A percentile compares a stretch with the other conserved stretches of the same genome.
Evolutionary conservation across 768 basidiomycete species (phyloP).

Genomic region (Hortiboletus campestris): DNA sequence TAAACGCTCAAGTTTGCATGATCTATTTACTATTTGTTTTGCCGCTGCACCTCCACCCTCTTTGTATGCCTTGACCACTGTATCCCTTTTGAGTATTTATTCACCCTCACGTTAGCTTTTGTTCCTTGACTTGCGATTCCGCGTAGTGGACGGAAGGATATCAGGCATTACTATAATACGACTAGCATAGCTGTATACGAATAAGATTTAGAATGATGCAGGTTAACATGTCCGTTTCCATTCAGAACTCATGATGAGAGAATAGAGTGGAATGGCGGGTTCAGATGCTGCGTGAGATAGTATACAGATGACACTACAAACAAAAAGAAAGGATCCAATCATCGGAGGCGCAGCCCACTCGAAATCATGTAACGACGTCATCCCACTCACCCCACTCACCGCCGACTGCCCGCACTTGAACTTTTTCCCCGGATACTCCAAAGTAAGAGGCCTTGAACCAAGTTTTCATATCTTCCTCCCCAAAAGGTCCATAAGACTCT

Average conservation of each 20-base stretch:
- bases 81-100: slow-evolving; percentile 28
- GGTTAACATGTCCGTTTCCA: neutral
- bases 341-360: neutral
- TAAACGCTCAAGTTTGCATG: slow-evolving; percentile 7
- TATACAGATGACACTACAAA: slow-evolving; percentile 14
- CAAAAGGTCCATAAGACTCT: slow-evolving; percentile 76
- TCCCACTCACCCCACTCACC: slow-evolving; percentile 78
- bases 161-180: slow-evolving; percentile 20
- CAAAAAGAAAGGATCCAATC: neutral
- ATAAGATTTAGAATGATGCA: neutral
- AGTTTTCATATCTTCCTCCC: slow-evolving; percentile 71
- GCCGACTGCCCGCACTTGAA: slow-evolving; percentile 64
- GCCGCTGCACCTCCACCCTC: slow-evolving; percentile 2
- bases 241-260: neutral
- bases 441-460: slow-evolving; percentile 86
- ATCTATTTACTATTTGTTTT: slow-evolving; percentile 28
- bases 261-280: neutral
- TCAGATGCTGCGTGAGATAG: slow-evolving; percentile 1
- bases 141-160: slow-evolving; percentile 14
- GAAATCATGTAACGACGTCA: slow-evolving; percentile 50
- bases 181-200: slow-evolving; percentile 1
- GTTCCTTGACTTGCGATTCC: slow-evolving; percentile 11
- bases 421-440: slow-evolving; percentile 72
- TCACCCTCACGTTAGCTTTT: slow-evolving; percentile 6
- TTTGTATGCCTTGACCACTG: slow-evolving; percentile 23